A percentile compares a stretch with the other conserved stretches of the same genome.
These are phyloP conservation scores for Botryotinia globosa DNA, from an alignment of 2,329 filamentous ascomycete species.

Conservation along the genomic window DNA sequence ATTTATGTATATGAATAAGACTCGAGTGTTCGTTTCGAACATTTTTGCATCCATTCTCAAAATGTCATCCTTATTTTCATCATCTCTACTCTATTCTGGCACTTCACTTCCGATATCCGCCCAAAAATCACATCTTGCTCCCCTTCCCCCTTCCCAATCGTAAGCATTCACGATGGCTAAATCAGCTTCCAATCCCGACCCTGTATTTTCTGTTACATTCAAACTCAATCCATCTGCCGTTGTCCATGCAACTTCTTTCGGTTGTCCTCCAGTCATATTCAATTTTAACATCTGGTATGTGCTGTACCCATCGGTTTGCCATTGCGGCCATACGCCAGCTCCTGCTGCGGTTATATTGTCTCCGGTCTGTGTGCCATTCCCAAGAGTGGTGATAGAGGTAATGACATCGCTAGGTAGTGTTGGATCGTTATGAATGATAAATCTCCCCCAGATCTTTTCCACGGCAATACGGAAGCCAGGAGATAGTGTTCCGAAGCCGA, in stretches of 20 bases:
- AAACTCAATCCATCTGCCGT: slow-evolving; percentile 7
- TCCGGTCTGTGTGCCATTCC: not conserved
- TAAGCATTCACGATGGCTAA: slow-evolving; percentile 27
- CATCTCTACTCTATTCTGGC: slow-evolving; percentile 16
- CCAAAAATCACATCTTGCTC: slow-evolving; percentile 26
- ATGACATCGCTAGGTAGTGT: not conserved
- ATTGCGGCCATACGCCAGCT: not conserved
- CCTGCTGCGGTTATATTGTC: not conserved
- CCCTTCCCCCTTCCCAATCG: slow-evolving; percentile 25
- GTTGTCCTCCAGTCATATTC: slow-evolving; percentile 15
- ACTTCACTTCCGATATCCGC: slow-evolving; percentile 20
- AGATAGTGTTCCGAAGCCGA: slow-evolving; percentile 19
- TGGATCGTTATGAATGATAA: slow-evolving; percentile 19
- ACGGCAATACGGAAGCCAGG: slow-evolving; percentile 21
- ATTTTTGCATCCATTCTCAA: not conserved
- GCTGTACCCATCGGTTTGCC: not conserved
- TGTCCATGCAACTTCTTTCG: not conserved
- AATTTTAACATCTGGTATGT: slow-evolving; percentile 12
- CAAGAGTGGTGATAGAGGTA: not conserved
- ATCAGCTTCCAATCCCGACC: slow-evolving; percentile 13
- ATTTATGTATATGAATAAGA: not conserved
- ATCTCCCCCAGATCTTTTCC: slow-evolving; percentile 25
- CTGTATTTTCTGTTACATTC: not conserved
- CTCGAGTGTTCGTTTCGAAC: too few relatives aligned
- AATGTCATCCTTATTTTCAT: fast-evolving